Evolutionary conservation across 2,329 filamentous ascomycete species (phyloP).

Genomic region (Calonectria fujianensis): DNA sequence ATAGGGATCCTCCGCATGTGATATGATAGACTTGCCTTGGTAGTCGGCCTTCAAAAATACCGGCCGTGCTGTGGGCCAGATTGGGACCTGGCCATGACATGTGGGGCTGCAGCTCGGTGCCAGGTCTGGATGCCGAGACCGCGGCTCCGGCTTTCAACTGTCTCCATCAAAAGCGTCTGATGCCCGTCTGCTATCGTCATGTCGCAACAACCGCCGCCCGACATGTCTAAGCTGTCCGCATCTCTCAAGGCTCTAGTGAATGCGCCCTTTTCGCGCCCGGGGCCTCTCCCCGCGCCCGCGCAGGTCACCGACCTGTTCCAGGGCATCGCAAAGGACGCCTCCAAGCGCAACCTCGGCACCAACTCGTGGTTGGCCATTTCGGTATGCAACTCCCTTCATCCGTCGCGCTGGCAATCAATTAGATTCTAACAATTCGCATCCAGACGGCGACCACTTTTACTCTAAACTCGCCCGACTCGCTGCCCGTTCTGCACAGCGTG

Average conservation of each 20-base stretch:
- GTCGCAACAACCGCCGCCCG: slow-evolving; percentile 42
- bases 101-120: slow-evolving; percentile 45
- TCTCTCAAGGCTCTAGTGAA: slow-evolving; percentile 85
- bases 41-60: slow-evolving; percentile 46
- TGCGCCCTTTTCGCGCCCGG: slow-evolving; percentile 79
- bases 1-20: slow-evolving; percentile 4
- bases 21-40: slow-evolving; percentile 39
- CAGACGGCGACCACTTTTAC: slow-evolving; percentile 89
- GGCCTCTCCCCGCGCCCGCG: slow-evolving; percentile 78
- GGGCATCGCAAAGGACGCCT: slow-evolving; percentile 78
- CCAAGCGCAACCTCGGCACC: slow-evolving; percentile 75
- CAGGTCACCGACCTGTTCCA: slow-evolving; percentile 79
- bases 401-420: background rate
- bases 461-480: slow-evolving; percentile 87
- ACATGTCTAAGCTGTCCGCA: slow-evolving; percentile 84
- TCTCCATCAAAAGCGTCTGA: slow-evolving; percentile 34
- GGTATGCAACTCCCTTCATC: slow-evolving; percentile 61
- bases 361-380: slow-evolving; percentile 81
- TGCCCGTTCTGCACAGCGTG: slow-evolving; percentile 76
- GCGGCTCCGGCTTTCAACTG: background rate
- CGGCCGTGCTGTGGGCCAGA: slow-evolving; percentile 38
- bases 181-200: slow-evolving; percentile 38
- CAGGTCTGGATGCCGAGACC: slow-evolving; percentile 48
- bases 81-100: slow-evolving; percentile 42
- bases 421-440: slow-evolving; percentile 25